Percentiles rank a stretch among this genome's conserved stretches.
These are phyloP conservation scores for Holtermannia corniformis DNA, from an alignment of 768 basidiomycete species.

Conservation along the genomic window DNA sequence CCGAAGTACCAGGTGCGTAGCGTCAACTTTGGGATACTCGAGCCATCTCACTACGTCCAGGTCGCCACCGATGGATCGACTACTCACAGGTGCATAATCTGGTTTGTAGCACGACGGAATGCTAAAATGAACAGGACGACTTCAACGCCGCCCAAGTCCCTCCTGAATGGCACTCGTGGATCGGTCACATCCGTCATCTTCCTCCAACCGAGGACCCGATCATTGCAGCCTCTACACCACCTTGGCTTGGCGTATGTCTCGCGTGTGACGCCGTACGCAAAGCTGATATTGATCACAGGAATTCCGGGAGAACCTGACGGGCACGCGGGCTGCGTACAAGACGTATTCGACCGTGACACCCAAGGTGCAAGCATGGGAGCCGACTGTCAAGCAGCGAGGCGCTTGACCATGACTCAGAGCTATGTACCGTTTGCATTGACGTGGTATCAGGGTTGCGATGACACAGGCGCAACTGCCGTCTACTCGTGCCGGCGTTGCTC, in stretches of 20 bases:
- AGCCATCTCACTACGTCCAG: conserved; percentile 42
- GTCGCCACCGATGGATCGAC: conserved; percentile 96
- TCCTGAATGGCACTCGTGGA: conserved; percentile 95
- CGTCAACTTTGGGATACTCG: not conserved
- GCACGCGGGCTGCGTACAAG: conserved; percentile 81
- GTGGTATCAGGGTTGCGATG: no score
- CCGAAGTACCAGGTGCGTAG: conserved; percentile 70
- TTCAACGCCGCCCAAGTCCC: conserved; percentile 89
- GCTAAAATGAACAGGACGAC: conserved; percentile 52
- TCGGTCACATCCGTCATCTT: conserved; percentile 75
- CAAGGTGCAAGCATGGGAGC: conserved; percentile 76
- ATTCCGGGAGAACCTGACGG: conserved; percentile 80
- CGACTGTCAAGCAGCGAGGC: conserved; percentile 47
- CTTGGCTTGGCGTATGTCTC: conserved; percentile 71
- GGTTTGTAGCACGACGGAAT: not conserved
- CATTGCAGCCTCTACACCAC: conserved; percentile 57
- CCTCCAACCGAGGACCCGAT: conserved; percentile 67
- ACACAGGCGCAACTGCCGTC: no score
- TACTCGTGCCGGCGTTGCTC: no score
- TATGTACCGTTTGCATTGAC: no score
- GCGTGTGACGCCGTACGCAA: not conserved
- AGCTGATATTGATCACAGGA: conserved; percentile 47
- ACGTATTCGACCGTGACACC: conserved; percentile 77
- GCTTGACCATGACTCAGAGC: not conserved
- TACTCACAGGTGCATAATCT: conserved; percentile 59